Conservation (phyloP, 2,329 filamentous ascomycete genomes). For the Cladosporium phlei region DNA sequence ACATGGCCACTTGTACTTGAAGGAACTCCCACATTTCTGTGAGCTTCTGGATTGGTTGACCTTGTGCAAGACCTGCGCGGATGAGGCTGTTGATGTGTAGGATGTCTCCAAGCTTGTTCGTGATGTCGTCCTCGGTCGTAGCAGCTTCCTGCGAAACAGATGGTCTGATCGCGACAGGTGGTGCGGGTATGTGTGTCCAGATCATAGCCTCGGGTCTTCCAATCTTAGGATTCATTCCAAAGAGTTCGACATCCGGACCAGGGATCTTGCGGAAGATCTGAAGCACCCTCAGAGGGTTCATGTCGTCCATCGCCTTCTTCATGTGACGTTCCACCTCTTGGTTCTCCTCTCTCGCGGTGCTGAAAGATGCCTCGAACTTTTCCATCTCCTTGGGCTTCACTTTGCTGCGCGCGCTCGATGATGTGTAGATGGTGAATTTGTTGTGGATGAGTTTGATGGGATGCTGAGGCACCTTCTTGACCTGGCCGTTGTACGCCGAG, state of each 20-base stretch:
- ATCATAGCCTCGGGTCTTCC: conserved; percentile 94
- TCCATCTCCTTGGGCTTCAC: conserved; percentile 74
- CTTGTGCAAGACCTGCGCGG: conserved; percentile 73
- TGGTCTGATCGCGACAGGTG: conserved; percentile 88
- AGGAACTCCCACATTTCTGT: conserved; percentile 99
- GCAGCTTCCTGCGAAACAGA: conserved; percentile 90
- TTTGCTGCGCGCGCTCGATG: conserved; percentile 82
- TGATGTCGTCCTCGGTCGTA: conserved; percentile 94
- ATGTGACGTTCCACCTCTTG: conserved; percentile 84
- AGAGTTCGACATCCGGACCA: conserved; percentile 79
- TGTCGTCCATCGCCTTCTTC: conserved; percentile 87
- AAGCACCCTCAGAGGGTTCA: conserved; percentile 82
- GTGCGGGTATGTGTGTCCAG: conserved; percentile 93
- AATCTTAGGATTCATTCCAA: conserved; percentile 81
- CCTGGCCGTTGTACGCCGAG: conserved; percentile 76
- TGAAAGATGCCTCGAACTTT: conserved; percentile 80
- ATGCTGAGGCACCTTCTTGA: conserved; percentile 75
- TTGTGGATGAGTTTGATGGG: conserved; percentile 94
- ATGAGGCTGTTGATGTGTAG: conserved; percentile 88
- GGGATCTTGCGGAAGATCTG: conserved; percentile 89
- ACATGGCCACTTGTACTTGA: conserved; percentile 92
- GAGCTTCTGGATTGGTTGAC: conserved; percentile 78
- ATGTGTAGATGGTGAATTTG: conserved; percentile 83
- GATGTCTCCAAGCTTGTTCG: conserved; percentile 94
- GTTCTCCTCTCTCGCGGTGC: conserved; percentile 69